Base-by-base conservation (phyloP, 306 rosid species). In the Prunus mume region DNA sequence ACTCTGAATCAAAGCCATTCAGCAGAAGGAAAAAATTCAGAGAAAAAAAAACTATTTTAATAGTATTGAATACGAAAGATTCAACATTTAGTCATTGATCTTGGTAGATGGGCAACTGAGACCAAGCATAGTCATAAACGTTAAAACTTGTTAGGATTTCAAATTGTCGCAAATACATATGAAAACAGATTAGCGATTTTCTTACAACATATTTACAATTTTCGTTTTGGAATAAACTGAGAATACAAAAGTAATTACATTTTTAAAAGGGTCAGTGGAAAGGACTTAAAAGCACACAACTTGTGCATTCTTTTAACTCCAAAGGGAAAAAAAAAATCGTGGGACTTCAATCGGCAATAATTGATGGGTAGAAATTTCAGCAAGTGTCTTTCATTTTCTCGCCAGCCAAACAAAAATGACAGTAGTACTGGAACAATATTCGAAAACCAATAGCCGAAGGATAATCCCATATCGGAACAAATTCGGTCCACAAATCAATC, bases 371-470 rank as follows among this genome's bases (percentile, higher is more conserved):
- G 28, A 25, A 60, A 27, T 74, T 11, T 46, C 28, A 46, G 19
- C 75, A 68, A 15, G 17, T 49, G 52, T 71, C 75, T 58, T 51
- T 85, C 87, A 61, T 66, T 86, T 72, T 83, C 87, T 64, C 51
- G 68, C 90, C 79, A 78, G 55, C 79, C 78, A 76, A 81, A 85
- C 65, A 90, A 83, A 85, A 87, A 80, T 45, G 93, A 90, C 89
- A 71, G 22, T 47, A 25, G 73, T 68, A 74, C 52, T 11, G 19
- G 80, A 73, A 38, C 43, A 38, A 78, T 56, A 79, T 72, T 72
- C 81, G 46, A 17, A 72, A 45, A 6, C 7, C 22, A 43, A 18
- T 65, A 49, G 57, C 45, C 38, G 18, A 0, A 54, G 47, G 38
- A 24, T 18, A 67, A 72, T 28, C 43, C 72, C 41, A 52, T 25